phyloP scores from a whole-genome alignment of 2,329 filamentous ascomycete species.

The Arthrobotrys musiformis region DNA sequence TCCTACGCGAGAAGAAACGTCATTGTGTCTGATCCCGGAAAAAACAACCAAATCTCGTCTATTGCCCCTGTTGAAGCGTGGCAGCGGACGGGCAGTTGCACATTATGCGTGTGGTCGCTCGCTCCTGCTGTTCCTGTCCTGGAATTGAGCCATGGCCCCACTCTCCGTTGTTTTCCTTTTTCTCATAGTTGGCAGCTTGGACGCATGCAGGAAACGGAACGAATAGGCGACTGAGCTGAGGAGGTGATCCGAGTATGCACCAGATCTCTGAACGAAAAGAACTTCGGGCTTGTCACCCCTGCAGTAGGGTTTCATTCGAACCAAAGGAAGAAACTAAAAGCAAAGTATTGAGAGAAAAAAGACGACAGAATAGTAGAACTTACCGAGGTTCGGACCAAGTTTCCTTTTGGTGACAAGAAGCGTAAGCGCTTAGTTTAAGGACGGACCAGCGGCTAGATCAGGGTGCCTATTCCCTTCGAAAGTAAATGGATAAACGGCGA shows the following conservation, averaged over 20 bases:
- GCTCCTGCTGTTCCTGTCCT: conserved; percentile 55
- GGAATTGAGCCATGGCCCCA: conserved; percentile 46
- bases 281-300: conserved; percentile 30
- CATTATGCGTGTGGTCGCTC: conserved; percentile 55
- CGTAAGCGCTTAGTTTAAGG: conserved; percentile 22
- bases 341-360: conserved; percentile 39
- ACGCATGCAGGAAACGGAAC: conserved; percentile 54
- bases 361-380: conserved; percentile 33
- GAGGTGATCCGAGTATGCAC: conserved; percentile 36
- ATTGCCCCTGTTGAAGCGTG: conserved; percentile 56
- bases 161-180: conserved; percentile 39
- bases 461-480: not conserved
- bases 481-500: conserved; percentile 3
- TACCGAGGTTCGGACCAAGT: conserved; percentile 44
- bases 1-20: conserved; percentile 56
- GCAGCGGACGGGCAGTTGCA: conserved; percentile 56
- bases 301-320: conserved; percentile 49
- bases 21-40: conserved; percentile 55
- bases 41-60: conserved; percentile 55
- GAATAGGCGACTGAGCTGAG: conserved; percentile 52
- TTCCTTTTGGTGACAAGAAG: conserved; percentile 22
- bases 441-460: conserved; percentile 17
- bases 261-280: conserved; percentile 37
- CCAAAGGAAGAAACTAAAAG: conserved; percentile 49
- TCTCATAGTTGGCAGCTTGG: conserved; percentile 47